Conservation (phyloP, 1,284 basidiomycete species). For the Malassezia restricta region DNA sequence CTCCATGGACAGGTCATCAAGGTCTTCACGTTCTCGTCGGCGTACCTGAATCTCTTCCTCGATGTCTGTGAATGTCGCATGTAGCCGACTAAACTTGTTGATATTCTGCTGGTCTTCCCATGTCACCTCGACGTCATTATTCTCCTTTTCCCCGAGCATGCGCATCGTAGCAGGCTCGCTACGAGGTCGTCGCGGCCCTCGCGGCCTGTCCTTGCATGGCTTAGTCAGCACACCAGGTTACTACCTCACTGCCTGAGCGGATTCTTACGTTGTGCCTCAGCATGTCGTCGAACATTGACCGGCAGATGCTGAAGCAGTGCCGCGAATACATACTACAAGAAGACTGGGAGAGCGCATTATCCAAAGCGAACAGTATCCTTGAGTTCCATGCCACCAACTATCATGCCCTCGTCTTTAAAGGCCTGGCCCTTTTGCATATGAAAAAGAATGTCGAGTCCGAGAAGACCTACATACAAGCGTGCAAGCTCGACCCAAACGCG, state of each 20-base stretch:
- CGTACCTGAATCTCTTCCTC: constrained; percentile 61
- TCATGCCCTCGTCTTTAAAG: constrained; percentile 27
- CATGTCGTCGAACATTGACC: constrained; percentile 8
- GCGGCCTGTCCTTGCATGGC: too few relatives aligned
- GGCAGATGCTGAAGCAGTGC: constrained; percentile 15
- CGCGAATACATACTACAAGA: constrained; percentile 9
- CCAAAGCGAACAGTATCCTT: constrained; percentile 18
- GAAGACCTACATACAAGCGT: constrained; percentile 43
- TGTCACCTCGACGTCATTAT: constrained; percentile 68
- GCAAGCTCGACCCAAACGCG: constrained; percentile 36
- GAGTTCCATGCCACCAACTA: constrained; percentile 38
- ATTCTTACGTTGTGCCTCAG: too few relatives aligned
- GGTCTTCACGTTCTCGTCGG: constrained; percentile 79
- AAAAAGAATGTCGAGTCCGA: constrained; percentile 25
- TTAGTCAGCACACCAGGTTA: constrained; percentile 2
- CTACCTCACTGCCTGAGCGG: too few relatives aligned
- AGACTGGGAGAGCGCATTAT: constrained; percentile 11
- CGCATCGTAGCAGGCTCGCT: constrained; percentile 4
- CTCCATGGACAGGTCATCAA: constrained; percentile 76
- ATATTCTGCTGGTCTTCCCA: constrained; percentile 94
- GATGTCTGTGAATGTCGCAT: constrained; percentile 61
- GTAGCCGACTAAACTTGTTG: constrained; percentile 82
- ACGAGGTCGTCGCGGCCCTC: background rate
- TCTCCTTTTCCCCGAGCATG: constrained; percentile 22
- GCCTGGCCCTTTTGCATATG: constrained; percentile 30